Evolutionary conservation across 148 eudicot genomes (phyloP).

Genomic region (Chenopodium berlandieri): DNA sequence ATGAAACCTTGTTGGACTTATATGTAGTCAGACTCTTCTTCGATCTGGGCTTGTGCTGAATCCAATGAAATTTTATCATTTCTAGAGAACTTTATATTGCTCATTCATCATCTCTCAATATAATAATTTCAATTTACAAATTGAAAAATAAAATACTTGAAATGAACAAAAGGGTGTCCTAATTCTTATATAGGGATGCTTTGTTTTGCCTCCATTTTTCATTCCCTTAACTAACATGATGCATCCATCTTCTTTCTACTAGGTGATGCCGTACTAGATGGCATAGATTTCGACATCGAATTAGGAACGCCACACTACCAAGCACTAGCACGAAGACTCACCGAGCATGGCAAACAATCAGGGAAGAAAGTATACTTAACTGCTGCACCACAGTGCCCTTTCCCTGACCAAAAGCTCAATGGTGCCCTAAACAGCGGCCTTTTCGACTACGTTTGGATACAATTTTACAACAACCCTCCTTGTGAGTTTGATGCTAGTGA

Average conservation of each 20-base stretch:
- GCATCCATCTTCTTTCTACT: background rate
- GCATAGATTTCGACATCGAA: conserved; percentile 37
- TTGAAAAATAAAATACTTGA: too few relatives aligned
- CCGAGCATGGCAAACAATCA: conserved; percentile 13
- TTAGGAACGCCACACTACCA: conserved; percentile 23
- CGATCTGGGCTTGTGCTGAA: too few relatives aligned
- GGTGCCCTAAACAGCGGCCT: conserved; percentile 24
- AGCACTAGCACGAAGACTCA: conserved; percentile 13
- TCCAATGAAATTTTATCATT: too few relatives aligned
- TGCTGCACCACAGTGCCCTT: conserved; percentile 35
- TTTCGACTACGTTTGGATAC: conserved; percentile 35
- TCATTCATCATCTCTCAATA: too few relatives aligned
- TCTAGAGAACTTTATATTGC: too few relatives aligned
- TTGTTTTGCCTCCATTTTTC: too few relatives aligned
- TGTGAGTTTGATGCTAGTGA: conserved; percentile 12
- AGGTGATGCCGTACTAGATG: conserved; percentile 32
- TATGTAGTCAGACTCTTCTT: too few relatives aligned
- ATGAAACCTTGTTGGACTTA: too few relatives aligned
- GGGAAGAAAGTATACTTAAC: conserved; percentile 28
- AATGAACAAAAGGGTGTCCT: too few relatives aligned
- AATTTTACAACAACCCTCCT: conserved; percentile 33
- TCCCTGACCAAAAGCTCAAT: conserved; percentile 23
- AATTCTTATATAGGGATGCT: too few relatives aligned
- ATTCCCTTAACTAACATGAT: too few relatives aligned
- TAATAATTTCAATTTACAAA: too few relatives aligned